A percentile compares a stretch with the other conserved stretches of the same genome.
Evolutionary conservation across 371 early-diverging fungal species (phyloP).

Genomic region (Dichotomocladium elegans): DNA sequence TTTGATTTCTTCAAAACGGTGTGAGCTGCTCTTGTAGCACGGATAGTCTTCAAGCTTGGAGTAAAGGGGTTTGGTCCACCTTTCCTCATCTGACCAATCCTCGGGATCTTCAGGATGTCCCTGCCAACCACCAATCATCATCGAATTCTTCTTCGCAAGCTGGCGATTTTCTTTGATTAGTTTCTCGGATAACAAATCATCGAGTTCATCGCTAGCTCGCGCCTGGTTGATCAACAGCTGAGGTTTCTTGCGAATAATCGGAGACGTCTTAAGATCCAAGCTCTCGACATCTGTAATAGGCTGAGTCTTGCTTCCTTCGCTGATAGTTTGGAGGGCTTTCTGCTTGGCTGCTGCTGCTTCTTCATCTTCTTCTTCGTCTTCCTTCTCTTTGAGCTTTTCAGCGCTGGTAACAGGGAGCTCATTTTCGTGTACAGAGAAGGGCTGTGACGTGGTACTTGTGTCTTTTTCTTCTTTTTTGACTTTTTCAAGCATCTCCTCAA

Average conservation of each 20-base stretch:
- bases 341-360: constrained; percentile 32
- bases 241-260: constrained; percentile 38
- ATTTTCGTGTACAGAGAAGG: background rate
- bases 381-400: constrained; percentile 12
- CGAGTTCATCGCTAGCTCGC: constrained; percentile 30
- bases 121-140: constrained; percentile 38
- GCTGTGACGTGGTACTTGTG: background rate
- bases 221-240: constrained; percentile 42
- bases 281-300: constrained; percentile 19
- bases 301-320: constrained; percentile 16
- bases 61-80: constrained; percentile 38
- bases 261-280: constrained; percentile 17
- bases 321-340: constrained; percentile 39
- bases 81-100: constrained; percentile 41
- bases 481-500: constrained; percentile 37
- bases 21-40: constrained; percentile 52
- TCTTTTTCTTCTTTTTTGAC: constrained; percentile 14
- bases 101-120: constrained; percentile 22
- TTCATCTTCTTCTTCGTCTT: constrained; percentile 18
- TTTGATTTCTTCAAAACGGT: constrained; percentile 21
- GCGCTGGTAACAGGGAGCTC: background rate
- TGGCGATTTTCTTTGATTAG: constrained; percentile 60
- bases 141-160: constrained; percentile 48
- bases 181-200: constrained; percentile 42
- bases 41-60: constrained; percentile 58